Percentiles rank a stretch among this genome's conserved stretches.
Evolutionary conservation across 2,329 filamentous ascomycete genomes (phyloP).

Genomic region (Paecilomyces sp.): DNA sequence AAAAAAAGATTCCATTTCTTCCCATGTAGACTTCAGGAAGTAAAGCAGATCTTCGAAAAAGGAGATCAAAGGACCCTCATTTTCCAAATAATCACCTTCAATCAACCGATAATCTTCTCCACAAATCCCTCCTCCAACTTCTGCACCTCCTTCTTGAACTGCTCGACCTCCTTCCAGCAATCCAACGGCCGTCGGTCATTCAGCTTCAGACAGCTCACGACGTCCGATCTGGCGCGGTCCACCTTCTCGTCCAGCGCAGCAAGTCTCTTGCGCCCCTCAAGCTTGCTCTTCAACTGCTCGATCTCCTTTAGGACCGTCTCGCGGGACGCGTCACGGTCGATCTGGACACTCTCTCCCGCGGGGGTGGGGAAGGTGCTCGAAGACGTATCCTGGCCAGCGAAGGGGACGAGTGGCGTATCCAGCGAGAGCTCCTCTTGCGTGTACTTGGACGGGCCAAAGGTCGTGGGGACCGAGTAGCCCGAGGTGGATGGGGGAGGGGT

Average conservation of each 20-base stretch:
- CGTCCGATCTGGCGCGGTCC: constrained; percentile 65
- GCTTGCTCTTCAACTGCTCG: constrained; percentile 49
- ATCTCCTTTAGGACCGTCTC: constrained; percentile 52
- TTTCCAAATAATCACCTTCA: neutral
- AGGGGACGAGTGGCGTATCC: constrained; percentile 36
- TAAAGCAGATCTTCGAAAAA: neutral
- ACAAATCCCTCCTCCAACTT: constrained; percentile 83
- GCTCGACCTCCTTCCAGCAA: constrained; percentile 90
- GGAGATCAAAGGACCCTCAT: neutral
- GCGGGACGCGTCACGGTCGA: constrained; percentile 42
- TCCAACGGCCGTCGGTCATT: constrained; percentile 85
- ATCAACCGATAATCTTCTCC: constrained; percentile 57
- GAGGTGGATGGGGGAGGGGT: constrained; percentile 16
- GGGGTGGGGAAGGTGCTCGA: constrained; percentile 7
- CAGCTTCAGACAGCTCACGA: constrained; percentile 72
- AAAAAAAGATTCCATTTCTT: neutral
- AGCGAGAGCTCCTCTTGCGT: constrained; percentile 17
- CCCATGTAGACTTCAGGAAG: neutral
- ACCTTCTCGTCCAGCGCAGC: constrained; percentile 62
- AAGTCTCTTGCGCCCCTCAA: constrained; percentile 54
- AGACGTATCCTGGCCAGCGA: constrained; percentile 28
- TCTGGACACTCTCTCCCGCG: constrained; percentile 10
- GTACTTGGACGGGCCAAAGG: constrained; percentile 10
- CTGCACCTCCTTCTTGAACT: constrained; percentile 82
- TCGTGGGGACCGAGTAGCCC: constrained; percentile 12